A percentile compares a stretch with the other conserved stretches of the same genome.
These are phyloP conservation scores for Leishmania gerbilli DNA, from an alignment of 208 protist genomes.

Conservation along the genomic window DNA sequence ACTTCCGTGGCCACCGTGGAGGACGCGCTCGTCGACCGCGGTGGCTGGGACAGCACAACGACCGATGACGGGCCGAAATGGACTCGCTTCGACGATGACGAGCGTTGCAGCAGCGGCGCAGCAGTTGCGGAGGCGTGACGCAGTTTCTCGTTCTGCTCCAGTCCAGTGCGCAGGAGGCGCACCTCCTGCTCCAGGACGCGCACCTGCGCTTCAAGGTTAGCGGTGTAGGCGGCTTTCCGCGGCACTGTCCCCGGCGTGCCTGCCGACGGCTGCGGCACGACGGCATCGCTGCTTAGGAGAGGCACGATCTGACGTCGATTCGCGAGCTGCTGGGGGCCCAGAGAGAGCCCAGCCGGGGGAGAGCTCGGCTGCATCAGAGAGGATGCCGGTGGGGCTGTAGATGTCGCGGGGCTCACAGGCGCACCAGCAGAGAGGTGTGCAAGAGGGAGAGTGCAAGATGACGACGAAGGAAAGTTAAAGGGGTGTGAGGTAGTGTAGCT, in stretches of 20 bases:
- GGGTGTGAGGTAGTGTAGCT: background rate
- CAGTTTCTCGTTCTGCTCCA: conserved; percentile 20
- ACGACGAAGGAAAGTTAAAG: background rate
- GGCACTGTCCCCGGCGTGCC: background rate
- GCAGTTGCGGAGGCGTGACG: background rate
- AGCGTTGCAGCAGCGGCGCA: background rate
- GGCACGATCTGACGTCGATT: conserved; percentile 1
- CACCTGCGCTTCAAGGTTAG: conserved; percentile 57
- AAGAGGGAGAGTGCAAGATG: background rate
- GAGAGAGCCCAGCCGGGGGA: background rate
- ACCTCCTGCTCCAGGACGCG: conserved; percentile 65
- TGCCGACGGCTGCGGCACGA: background rate
- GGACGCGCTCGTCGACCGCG: background rate
- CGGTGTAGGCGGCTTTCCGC: conserved; percentile 14
- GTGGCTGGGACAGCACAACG: background rate
- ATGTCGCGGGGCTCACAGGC: background rate
- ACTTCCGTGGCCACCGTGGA: background rate
- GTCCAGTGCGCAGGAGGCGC: conserved; percentile 39
- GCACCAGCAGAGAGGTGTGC: background rate
- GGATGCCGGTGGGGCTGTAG: background rate
- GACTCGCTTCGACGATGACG: conserved; percentile 8
- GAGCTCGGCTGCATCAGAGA: background rate
- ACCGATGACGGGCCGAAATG: conserved; percentile 25
- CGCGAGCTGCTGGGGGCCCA: background rate
- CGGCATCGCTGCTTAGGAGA: background rate